Conservation (phyloP, 345 rosid species). For the Ceriops decandra region DNA sequence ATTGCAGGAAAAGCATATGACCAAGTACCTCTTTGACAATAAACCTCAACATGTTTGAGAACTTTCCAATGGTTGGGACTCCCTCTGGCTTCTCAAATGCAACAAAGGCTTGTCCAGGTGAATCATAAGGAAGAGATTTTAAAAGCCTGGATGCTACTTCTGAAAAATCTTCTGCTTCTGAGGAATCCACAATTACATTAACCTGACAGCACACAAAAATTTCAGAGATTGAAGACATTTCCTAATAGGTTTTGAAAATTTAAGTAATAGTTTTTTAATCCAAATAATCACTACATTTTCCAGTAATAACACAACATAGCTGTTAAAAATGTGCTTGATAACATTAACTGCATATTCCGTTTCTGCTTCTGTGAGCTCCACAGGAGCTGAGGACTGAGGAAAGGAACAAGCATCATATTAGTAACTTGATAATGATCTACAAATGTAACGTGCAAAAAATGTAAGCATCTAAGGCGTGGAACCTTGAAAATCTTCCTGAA, state of each 20-base stretch:
- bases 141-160: conserved; percentile 67
- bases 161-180: conserved; percentile 82
- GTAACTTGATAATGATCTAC: too few species aligned
- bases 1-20: not conserved
- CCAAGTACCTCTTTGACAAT: conserved; percentile 78
- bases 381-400: conserved; percentile 74
- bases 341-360: conserved; percentile 94
- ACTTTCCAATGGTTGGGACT: conserved; percentile 77
- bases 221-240: conserved; percentile 12
- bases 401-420: not conserved
- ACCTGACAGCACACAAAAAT: conserved; percentile 49
- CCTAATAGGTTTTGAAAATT: conserved; percentile 1
- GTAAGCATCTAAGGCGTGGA: conserved; percentile 4
- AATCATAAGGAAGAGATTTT: conserved; percentile 82
- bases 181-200: conserved; percentile 77
- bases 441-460: too few species aligned
- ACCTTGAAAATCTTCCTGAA: conserved; percentile 96
- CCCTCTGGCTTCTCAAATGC: conserved; percentile 91
- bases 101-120: conserved; percentile 84
- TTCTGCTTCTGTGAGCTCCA: conserved; percentile 96
- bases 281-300: conserved; percentile 61
- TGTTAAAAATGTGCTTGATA: conserved; percentile 84
- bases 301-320: conserved; percentile 79
- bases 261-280: not conserved
- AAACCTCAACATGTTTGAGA: conserved; percentile 80